Percentiles rank a stretch among this genome's conserved stretches.
Conservation (phyloP, 768 basidiomycete species). For the Lactarius deliciosus region DNA sequence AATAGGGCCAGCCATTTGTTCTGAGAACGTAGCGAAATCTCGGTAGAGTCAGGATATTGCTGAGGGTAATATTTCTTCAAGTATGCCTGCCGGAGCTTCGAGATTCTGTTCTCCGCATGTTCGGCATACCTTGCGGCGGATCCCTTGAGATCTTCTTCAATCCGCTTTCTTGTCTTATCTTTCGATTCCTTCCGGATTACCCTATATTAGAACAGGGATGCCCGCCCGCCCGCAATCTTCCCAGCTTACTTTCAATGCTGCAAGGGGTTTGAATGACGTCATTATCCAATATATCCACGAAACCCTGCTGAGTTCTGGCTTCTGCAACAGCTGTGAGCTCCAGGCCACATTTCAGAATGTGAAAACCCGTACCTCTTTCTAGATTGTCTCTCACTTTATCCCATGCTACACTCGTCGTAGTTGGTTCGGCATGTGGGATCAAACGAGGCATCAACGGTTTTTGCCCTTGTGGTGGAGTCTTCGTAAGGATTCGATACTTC, state of each 20-base stretch:
- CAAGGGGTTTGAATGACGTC: background rate
- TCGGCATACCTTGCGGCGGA: background rate
- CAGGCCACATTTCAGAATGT: too few relatives aligned
- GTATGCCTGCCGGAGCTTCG: background rate
- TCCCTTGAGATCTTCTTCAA: background rate
- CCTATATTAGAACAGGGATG: too few relatives aligned
- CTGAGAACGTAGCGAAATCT: background rate
- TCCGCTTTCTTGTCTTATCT: background rate
- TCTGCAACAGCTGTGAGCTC: background rate
- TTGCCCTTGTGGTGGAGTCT: background rate
- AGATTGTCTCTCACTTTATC: background rate
- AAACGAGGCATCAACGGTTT: background rate
- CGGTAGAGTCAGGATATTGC: background rate
- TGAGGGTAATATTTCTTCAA: background rate
- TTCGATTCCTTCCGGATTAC: background rate
- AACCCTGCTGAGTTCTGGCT: background rate
- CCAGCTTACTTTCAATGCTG: background rate
- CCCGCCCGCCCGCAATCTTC: fast-evolving
- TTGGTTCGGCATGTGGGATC: background rate
- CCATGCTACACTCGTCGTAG: background rate
- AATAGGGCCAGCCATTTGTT: background rate
- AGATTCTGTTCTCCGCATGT: background rate
- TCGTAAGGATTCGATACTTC: background rate
- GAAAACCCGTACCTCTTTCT: background rate
- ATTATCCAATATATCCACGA: background rate